phyloP scores from a whole-genome alignment of 169 alveolate genomes.

The Eimeria maxima region DNA sequence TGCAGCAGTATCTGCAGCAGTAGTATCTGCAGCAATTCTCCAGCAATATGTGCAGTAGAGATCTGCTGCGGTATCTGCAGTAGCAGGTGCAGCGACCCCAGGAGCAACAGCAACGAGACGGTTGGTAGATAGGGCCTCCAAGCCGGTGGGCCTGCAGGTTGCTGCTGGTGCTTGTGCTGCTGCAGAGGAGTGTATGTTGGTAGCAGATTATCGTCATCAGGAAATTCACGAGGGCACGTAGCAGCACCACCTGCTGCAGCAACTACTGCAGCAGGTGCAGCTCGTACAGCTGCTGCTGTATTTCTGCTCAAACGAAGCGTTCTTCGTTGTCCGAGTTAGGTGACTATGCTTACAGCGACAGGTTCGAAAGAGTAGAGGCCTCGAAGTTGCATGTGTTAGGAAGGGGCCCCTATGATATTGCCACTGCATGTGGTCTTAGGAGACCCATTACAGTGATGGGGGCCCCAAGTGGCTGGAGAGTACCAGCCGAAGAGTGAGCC shows the following conservation, averaged over 20 bases:
- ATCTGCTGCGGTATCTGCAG: conserved; percentile 4
- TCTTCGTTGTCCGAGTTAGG: conserved; percentile 31
- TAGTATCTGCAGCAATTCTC: conserved; percentile 10
- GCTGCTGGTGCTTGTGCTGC: conserved; percentile 33
- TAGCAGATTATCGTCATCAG: conserved; percentile 18
- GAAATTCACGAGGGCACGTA: background rate
- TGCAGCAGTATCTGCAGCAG: conserved; percentile 16
- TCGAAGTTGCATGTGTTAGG: background rate
- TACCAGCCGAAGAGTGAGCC: no score
- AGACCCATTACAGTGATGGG: background rate
- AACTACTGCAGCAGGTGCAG: background rate
- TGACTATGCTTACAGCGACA: conserved; percentile 13
- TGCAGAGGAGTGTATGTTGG: conserved; percentile 9
- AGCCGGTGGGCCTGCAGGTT: conserved; percentile 27
- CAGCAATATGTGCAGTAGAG: background rate
- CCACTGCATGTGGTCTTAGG: background rate
- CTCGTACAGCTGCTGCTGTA: background rate
- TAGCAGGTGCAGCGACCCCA: background rate
- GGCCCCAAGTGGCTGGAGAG: background rate
- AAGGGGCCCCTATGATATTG: background rate
- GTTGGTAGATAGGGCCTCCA: conserved; percentile 48
- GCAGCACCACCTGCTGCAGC: conserved; percentile 11
- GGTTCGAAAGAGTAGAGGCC: background rate
- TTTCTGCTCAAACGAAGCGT: conserved; percentile 6
- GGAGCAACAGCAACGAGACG: conserved; percentile 8